Evolutionary conservation across 306 rosid species (phyloP), one percentile per base, ranked within the genome.

Genomic region (Vigna mungo): DNA sequence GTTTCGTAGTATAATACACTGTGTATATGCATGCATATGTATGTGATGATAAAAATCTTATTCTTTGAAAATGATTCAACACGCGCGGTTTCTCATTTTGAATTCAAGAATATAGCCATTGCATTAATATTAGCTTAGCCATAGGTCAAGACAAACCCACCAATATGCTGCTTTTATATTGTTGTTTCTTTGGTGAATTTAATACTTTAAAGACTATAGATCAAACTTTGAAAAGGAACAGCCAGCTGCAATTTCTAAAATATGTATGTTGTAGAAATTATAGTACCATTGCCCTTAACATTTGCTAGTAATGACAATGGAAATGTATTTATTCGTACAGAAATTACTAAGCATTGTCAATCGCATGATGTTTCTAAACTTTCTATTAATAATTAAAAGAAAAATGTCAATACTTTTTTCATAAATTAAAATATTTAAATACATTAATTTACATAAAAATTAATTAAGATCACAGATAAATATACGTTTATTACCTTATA

Each of bases 81-180:
- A 20, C 34, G 34, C 71, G 71, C 34, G 52, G 32, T 41, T 39
- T 41, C 71, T 65, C 30, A 18, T 65, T 41, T 18, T 65, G 23
- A 68, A 18, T 8, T 15, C 25, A 15, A 13, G 39, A 68, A 23
- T 21, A 25, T 25, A 25, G 27, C 27, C 27, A 25, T 25, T 25
- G 27, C 27, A 25, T 8, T 7, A 34, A 34, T 34, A 5, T 37
- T 39, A 39, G 9, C 44, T 2, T 39, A 39, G 9, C 44, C 44
- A 61, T 61, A 32, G 59, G 5, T 48, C 74, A 52, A 11, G 76
- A 8, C 49, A 36, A 52, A 17, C 32, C 51, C 32, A 51, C 36
- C 41, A 34, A 0, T 34, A 34, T 37, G 59, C 51, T 34, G 51
- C 63, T 32, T 71, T 71, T 34, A 12, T 34, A 18, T 12, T 71